Percentiles rank a stretch among this genome's conserved stretches.
phyloP scores from a whole-genome alignment of 208 protist genomes.

The Acanthamoeba castellanii region DNA sequence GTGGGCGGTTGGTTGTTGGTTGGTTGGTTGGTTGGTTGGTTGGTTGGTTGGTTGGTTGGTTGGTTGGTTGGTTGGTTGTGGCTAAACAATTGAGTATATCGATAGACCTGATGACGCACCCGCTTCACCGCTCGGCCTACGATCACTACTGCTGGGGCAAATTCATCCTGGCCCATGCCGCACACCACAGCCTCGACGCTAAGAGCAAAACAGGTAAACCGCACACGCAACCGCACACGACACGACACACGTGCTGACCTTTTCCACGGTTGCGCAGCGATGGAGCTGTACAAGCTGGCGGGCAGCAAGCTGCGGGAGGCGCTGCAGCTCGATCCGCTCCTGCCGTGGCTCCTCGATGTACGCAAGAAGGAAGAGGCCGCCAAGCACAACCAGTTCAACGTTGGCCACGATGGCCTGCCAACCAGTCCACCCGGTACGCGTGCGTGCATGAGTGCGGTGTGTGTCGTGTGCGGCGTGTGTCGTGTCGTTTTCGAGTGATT shows the following conservation, averaged over 20 bases:
- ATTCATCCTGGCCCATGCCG: background rate
- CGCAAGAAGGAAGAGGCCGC: background rate
- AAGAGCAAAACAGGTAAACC: background rate
- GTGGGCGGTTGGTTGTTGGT: background rate
- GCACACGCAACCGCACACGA: no score
- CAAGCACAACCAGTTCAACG: background rate
- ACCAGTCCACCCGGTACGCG: background rate
- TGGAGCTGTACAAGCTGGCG: slow-evolving; percentile 44
- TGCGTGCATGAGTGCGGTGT: background rate
- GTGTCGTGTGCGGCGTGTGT: background rate
- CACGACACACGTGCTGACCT: background rate
- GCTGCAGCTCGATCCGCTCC: background rate
- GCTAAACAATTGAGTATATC: no score
- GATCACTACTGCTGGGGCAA: slow-evolving; percentile 30
- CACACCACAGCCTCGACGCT: background rate
- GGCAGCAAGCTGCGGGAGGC: slow-evolving; percentile 7
- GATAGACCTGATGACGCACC: slow-evolving; percentile 14
- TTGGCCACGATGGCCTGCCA: background rate
- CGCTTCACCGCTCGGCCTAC: background rate
- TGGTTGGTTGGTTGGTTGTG: no score
- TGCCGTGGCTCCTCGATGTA: background rate
- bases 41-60: no score
- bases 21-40: no score
- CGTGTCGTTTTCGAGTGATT: background rate
- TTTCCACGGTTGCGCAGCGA: background rate